Evolutionary conservation across 352 stramenopile species (phyloP).

Genomic region (Saprolegnia diclina): DNA sequence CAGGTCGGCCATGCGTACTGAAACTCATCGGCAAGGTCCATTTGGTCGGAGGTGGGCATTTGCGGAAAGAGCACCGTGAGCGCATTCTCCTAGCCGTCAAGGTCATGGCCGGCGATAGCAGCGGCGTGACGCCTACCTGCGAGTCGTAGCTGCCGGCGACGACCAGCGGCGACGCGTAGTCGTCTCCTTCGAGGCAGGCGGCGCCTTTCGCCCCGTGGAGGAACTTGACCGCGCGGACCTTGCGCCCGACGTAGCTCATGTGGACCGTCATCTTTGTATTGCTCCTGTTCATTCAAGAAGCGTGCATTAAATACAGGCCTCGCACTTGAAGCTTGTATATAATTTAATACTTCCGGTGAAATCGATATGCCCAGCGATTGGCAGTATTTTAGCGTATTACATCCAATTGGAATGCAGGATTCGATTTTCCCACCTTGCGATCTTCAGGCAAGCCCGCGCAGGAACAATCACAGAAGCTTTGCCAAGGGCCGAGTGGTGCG

Average conservation of each 20-base stretch:
- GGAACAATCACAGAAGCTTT: too few relatives aligned
- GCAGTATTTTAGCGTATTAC: too few relatives aligned
- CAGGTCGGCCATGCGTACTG: too few relatives aligned
- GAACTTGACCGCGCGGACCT: constrained; percentile 27
- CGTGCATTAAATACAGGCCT: neutral
- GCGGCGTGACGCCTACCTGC: neutral
- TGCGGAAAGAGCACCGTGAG: constrained; percentile 26
- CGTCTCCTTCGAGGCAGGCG: constrained; percentile 24
- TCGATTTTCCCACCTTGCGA: too few relatives aligned
- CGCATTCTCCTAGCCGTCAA: constrained; percentile 16
- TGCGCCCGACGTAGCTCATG: constrained; percentile 26
- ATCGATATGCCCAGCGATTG: neutral
- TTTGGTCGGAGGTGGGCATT: constrained; percentile 26
- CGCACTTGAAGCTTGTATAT: neutral
- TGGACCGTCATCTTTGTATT: constrained; percentile 10
- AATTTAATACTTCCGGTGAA: neutral
- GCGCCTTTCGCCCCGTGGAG: constrained; percentile 23
- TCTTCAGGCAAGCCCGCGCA: too few relatives aligned
- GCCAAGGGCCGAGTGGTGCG: too few relatives aligned
- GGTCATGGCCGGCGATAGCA: neutral
- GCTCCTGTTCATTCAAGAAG: constrained; percentile 12
- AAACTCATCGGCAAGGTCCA: constrained; percentile 26
- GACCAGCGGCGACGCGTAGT: constrained; percentile 16
- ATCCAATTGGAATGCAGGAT: too few relatives aligned
- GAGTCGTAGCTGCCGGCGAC: constrained; percentile 24